Conservation (phyloP, 345 rosid species). For the Viola odorata region DNA sequence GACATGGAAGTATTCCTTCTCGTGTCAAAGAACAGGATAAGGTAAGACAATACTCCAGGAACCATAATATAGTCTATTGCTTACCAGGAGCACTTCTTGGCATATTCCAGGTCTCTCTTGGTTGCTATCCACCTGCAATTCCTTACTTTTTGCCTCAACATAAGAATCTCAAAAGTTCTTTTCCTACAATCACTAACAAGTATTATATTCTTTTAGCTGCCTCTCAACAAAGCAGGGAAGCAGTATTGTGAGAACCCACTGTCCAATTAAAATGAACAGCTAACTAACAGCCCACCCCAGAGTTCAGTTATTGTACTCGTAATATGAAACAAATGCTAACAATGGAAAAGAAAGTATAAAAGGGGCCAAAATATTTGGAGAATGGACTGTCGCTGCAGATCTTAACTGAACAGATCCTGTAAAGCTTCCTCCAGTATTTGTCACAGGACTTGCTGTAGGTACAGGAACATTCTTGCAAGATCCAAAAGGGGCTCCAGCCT, state of each 20-base stretch:
- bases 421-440: slow-evolving; percentile 56
- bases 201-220: slow-evolving; percentile 2
- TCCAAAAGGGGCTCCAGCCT: slow-evolving; percentile 85
- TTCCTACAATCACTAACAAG: slow-evolving; percentile 12
- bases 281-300: slow-evolving; percentile 15
- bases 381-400: slow-evolving; percentile 41
- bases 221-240: slow-evolving; percentile 7
- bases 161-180: slow-evolving; percentile 14
- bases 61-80: slow-evolving; percentile 2
- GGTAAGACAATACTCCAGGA: no score
- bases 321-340: slow-evolving; percentile 29
- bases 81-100: slow-evolving; percentile 17
- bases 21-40: no score
- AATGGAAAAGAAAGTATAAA: slow-evolving; percentile 34
- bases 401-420: slow-evolving; percentile 82
- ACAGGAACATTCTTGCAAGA: slow-evolving; percentile 65
- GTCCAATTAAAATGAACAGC: slow-evolving; percentile 7
- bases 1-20: no score
- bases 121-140: slow-evolving; percentile 14
- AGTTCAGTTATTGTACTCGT: slow-evolving; percentile 15
- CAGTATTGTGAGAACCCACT: slow-evolving; percentile 10
- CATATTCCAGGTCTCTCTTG: slow-evolving; percentile 5
- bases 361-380: slow-evolving; percentile 24
- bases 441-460: slow-evolving; percentile 46
- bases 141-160: slow-evolving; percentile 7